phyloP scores from a whole-genome alignment of 1,284 basidiomycete species.

The Cryptococcus maquisensis region DNA sequence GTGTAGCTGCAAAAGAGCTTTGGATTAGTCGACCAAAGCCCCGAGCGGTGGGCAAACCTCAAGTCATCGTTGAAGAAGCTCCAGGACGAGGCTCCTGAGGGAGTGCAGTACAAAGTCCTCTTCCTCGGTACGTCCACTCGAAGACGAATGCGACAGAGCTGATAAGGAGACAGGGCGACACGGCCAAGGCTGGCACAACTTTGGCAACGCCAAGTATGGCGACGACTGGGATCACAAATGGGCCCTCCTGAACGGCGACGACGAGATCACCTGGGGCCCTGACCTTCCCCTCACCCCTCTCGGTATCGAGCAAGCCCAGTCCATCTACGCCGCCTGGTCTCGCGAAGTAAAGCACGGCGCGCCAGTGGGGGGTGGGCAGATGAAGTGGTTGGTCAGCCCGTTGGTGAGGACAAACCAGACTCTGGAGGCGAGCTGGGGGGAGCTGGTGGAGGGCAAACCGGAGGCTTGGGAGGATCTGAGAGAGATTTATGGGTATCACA shows the following conservation, averaged over 20 bases:
- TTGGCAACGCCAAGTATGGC: conserved; percentile 68
- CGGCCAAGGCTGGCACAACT: conserved; percentile 49
- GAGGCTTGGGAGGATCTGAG: conserved; percentile 46
- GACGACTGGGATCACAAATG: conserved; percentile 57
- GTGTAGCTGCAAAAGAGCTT: conserved; percentile 36
- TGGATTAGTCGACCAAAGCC: conserved; percentile 37
- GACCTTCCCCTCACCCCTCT: conserved; percentile 68
- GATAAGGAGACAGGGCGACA: conserved; percentile 29
- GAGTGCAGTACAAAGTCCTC: conserved; percentile 45
- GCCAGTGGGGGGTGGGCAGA: conserved; percentile 55
- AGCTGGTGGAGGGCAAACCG: conserved; percentile 39
- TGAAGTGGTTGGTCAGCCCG: conserved; percentile 64
- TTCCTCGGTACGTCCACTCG: conserved; percentile 35
- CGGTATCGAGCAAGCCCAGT: conserved; percentile 62
- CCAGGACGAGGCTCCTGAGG: conserved; percentile 31
- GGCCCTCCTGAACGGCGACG: conserved; percentile 67
- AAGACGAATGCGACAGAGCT: not conserved
- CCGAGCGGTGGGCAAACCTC: conserved; percentile 43
- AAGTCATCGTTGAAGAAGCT: conserved; percentile 28
- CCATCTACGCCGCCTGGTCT: conserved; percentile 58
- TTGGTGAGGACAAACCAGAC: conserved; percentile 69
- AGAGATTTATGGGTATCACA: conserved; percentile 47
- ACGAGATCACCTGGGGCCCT: conserved; percentile 71
- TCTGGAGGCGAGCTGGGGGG: conserved; percentile 60
- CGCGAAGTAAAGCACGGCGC: conserved; percentile 56